Evolutionary conservation across 2,329 filamentous ascomycete species (phyloP), one percentile per base, ranked within the genome.

Genomic region (Sporothrix inflata): DNA sequence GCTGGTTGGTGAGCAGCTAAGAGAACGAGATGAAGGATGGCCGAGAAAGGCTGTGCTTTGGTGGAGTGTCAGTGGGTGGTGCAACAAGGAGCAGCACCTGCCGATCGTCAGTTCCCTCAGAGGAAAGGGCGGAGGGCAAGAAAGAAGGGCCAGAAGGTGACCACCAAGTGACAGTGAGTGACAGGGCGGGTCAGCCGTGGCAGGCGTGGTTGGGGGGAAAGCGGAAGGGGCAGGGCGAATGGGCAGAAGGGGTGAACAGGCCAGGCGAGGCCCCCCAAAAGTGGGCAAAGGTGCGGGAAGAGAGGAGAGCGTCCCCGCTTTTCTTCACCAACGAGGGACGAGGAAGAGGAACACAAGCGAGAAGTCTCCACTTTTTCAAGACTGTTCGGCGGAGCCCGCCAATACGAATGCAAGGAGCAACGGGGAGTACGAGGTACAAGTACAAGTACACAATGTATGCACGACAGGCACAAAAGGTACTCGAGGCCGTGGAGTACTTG

Each of bases 11-110:
- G 57, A 38, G 30, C 55, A 38, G 38, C 16, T 12, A 21, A n/a
- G 38, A 49, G 63, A 34, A 21, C 1, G 49, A 34, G 27, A 6
- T 3, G 6, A 67, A 38, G 42, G 65, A 67, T 21, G 27, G 65
- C 45, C 63, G 27, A 45, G 65, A 67, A 67, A 67, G 65, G 65
- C 65, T 67, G 65, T 30, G 60, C 14, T 42, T n/a, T 34, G 21
- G 49, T 61, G 30, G 3, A 45, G 42, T 3, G 61, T 47, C 34
- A 38, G 34, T 63, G 57, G 53, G 57, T 40, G 40, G n/a, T n/a
- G n/a, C 42, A 45, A 7, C 11, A 24, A n/a, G 34, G 34, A 61
- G 34, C 19, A 61, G 24, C 42, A 51, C 45, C 63, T 66, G 63
- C 45, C 65, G 45, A 67, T 67, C 65, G 30, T 38, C 45, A 51